A percentile compares a stretch with the other conserved stretches of the same genome.
phyloP scores from a whole-genome alignment of 176 grass and related monocot species.

The Ananas comosus region DNA sequence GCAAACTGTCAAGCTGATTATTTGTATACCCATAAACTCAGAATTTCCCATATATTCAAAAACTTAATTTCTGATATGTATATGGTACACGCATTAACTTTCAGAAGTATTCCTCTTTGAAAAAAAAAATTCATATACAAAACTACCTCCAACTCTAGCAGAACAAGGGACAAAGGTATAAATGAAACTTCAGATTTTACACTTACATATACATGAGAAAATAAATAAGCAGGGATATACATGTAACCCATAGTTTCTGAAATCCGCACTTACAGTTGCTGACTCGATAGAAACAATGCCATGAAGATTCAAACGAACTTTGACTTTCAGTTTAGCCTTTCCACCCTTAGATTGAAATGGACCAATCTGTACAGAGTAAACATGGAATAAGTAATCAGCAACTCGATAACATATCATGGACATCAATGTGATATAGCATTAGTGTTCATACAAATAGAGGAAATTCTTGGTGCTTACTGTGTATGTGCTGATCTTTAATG shows the following conservation, averaged over 20 bases:
- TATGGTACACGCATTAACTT: no score
- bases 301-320: conserved; percentile 78
- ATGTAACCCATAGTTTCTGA: neutral
- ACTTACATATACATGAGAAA: no score
- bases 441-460: neutral
- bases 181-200: no score
- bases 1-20: no score
- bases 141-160: no score
- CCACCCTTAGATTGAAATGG: conserved; percentile 72
- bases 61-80: no score
- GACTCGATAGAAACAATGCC: conserved; percentile 83
- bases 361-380: conserved; percentile 40
- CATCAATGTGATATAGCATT: neutral
- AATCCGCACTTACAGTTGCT: conserved; percentile 42
- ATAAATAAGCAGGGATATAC: neutral
- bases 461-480: conserved; percentile 26
- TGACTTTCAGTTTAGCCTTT: conserved; percentile 71
- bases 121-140: no score
- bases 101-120: no score
- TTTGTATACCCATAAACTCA: no score
- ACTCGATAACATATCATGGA: neutral
- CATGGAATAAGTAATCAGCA: conserved; percentile 4
- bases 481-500: conserved; percentile 57
- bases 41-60: no score
- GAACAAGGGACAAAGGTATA: no score